A percentile compares a stretch with the other conserved stretches of the same genome.
Conservation (phyloP, 2,329 filamentous ascomycete genomes). For the Penicillium brasilianum region DNA sequence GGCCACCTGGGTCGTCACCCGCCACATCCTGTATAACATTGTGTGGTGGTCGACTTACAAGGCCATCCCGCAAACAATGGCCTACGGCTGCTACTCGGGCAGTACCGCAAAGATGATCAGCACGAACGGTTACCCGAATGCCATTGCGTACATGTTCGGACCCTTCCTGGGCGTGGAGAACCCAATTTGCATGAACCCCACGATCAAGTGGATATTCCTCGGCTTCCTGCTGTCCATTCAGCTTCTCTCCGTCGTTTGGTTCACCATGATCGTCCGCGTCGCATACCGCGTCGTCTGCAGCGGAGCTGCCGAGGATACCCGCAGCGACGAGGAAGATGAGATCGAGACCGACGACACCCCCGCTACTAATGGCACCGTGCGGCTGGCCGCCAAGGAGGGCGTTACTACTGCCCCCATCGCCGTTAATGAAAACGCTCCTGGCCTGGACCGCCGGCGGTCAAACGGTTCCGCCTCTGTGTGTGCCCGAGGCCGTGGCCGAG, state of each 20-base stretch:
- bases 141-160: slow-evolving; percentile 69
- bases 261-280: slow-evolving; percentile 83
- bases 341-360: slow-evolving; percentile 48
- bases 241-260: slow-evolving; percentile 82
- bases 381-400: slow-evolving; percentile 30
- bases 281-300: slow-evolving; percentile 74
- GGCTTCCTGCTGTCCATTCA: slow-evolving; percentile 78
- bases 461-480: slow-evolving; percentile 42
- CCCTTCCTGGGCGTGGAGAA: slow-evolving; percentile 75
- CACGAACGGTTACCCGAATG: slow-evolving; percentile 44
- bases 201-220: slow-evolving; percentile 78
- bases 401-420: slow-evolving; percentile 28
- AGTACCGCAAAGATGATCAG: slow-evolving; percentile 40
- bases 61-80: slow-evolving; percentile 66
- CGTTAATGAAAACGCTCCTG: slow-evolving; percentile 34
- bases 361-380: slow-evolving; percentile 35
- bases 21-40: slow-evolving; percentile 78
- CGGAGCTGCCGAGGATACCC: slow-evolving; percentile 81
- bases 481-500: slow-evolving; percentile 44
- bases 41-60: slow-evolving; percentile 83
- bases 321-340: slow-evolving; percentile 77
- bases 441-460: slow-evolving; percentile 40
- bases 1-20: slow-evolving; percentile 78
- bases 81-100: slow-evolving; percentile 73
- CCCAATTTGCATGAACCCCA: slow-evolving; percentile 77